Percentiles rank a stretch among this genome's conserved stretches.
Conservation (phyloP, 257 asterid genomes). For the Przewalskia tangutica region DNA sequence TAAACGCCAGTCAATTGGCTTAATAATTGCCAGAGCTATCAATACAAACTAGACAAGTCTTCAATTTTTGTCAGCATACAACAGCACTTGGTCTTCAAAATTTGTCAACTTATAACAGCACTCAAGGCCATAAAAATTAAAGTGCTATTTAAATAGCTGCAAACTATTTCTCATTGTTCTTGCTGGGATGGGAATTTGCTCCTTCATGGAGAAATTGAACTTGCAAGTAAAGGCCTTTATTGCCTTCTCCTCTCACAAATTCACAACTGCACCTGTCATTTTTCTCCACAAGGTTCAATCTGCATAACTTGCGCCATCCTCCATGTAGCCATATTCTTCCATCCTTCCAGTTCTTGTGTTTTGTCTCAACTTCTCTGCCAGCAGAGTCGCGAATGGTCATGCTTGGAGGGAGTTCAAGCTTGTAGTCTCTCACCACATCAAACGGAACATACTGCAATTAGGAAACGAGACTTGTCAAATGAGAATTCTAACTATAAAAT, state of each 20-base stretch:
- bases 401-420: background rate
- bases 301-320: conserved; percentile 7
- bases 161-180: too few species aligned
- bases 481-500: too few species aligned
- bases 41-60: background rate
- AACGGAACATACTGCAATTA: conserved; percentile 1
- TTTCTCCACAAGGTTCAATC: background rate
- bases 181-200: too few species aligned
- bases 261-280: background rate
- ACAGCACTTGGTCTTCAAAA: too few species aligned
- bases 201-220: too few species aligned
- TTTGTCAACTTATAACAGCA: background rate
- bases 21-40: background rate
- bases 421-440: background rate
- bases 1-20: background rate
- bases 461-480: too few species aligned
- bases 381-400: background rate
- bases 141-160: too few species aligned
- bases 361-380: background rate
- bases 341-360: background rate
- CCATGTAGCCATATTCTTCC: background rate
- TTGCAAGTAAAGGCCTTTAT: background rate
- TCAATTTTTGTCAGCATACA: too few species aligned
- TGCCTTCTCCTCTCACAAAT: background rate
- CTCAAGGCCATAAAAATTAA: too few species aligned